Conservation (phyloP, 2,329 filamentous ascomycete genomes). For the Pleoardoris graminearum region DNA sequence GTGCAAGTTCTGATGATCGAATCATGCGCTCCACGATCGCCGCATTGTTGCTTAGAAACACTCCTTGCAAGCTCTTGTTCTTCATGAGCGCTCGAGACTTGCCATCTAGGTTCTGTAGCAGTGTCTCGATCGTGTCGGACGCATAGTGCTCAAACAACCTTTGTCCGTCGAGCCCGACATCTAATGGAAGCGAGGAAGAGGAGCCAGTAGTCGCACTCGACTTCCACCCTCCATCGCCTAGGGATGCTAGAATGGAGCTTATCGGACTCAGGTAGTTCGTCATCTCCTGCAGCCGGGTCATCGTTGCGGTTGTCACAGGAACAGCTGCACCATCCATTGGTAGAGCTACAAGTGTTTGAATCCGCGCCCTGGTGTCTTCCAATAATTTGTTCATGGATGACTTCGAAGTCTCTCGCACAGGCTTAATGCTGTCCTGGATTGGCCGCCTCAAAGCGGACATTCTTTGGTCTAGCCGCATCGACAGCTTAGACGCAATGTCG, state of each 20-base stretch:
- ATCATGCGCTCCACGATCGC: slow-evolving; percentile 84
- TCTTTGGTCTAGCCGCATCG: slow-evolving; percentile 75
- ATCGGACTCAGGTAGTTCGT: slow-evolving; percentile 84
- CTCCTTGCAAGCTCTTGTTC: slow-evolving; percentile 73
- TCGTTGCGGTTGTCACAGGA: slow-evolving; percentile 78
- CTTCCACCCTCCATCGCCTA: slow-evolving; percentile 90
- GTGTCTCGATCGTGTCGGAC: slow-evolving; percentile 80
- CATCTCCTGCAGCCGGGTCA: slow-evolving; percentile 84
- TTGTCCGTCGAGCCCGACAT: slow-evolving; percentile 77
- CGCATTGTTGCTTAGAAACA: slow-evolving; percentile 89
- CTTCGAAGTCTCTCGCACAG: slow-evolving; percentile 90
- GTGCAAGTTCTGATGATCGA: slow-evolving; percentile 74
- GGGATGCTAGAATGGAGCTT: slow-evolving; percentile 84
- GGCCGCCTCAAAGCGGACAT: slow-evolving; percentile 85
- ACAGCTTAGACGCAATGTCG: slow-evolving; percentile 81
- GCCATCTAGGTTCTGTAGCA: slow-evolving; percentile 74
- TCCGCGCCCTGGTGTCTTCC: slow-evolving; percentile 76
- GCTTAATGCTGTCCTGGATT: slow-evolving; percentile 83
- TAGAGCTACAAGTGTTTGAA: slow-evolving; percentile 66
- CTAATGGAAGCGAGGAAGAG: slow-evolving; percentile 66
- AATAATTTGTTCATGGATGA: slow-evolving; percentile 79
- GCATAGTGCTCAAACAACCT: slow-evolving; percentile 90
- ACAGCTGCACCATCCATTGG: slow-evolving; percentile 78
- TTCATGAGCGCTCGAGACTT: slow-evolving; percentile 75
- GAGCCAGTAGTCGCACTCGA: slow-evolving; percentile 57